Evolutionary conservation across 2,329 filamentous ascomycete genomes (phyloP), one percentile per base, ranked within the genome.

Genomic region (Alternaria dauci): DNA sequence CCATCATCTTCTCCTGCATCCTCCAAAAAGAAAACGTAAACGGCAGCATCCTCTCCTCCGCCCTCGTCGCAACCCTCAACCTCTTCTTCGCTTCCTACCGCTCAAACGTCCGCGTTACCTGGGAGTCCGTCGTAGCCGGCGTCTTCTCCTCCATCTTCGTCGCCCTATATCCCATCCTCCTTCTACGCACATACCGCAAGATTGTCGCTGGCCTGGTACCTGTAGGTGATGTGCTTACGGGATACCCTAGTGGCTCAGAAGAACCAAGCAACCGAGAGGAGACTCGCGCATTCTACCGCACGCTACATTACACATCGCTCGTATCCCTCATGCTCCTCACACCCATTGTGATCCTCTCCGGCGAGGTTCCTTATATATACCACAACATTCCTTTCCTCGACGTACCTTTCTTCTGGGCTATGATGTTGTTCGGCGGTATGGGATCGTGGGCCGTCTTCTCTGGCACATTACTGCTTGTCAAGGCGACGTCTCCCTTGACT

Each of bases 361-460:
- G 84, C 32, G 84, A 86, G 53, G 66, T 84, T 2, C 69, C 73
- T 5, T 78, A 82, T 56, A 84, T 86, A 34, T 77, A 77, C 53
- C 80, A 81, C 18, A 85, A 86, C 61, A 84, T 84, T 56, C 85
- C 85, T 55, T 83, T 85, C 71, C 78, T 86, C 11, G 84, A 86
- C 58, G 82, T 85, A 1, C 83, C 83, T 2, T 86, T 83, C 71
- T 85, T 85, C 74, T 86, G 84, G 84, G 74, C 86, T 42, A 82
- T 86, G 79, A 81, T 83, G 39, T 66, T 81, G 4, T 82, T 82
- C 56, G 82, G 82, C 3, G 82, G 82, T 2, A 70, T 83, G 7
- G 82, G 81, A 4, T 80, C 77, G 0, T 84, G 81, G 72, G 79
- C 82, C 5, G 81, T 85, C 5, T 85, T 86, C 61, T 78, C 77